Conservation (phyloP, 306 rosid species). For the Sesbania bispinosa region DNA sequence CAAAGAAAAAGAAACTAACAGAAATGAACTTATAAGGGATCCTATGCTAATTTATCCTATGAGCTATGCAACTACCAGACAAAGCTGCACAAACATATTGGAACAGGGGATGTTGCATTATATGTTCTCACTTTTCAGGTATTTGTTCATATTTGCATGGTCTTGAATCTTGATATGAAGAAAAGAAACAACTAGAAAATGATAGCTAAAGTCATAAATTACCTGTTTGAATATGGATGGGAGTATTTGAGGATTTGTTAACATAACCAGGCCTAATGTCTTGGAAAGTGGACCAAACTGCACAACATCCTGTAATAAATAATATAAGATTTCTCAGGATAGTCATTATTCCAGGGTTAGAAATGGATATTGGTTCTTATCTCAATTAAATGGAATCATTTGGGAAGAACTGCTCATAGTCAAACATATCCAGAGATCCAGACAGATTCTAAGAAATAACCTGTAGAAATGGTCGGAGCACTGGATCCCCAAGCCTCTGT, state of each 20-base stretch:
- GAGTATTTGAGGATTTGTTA: slow-evolving; percentile 76
- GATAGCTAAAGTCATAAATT: slow-evolving; percentile 17
- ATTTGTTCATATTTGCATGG: not conserved
- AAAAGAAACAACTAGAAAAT: not conserved
- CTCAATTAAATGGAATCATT: not conserved
- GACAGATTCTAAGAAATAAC: slow-evolving; percentile 32
- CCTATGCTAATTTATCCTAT: not conserved
- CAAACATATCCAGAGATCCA: not conserved
- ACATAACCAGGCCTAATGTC: slow-evolving; percentile 87
- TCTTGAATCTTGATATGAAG: not conserved
- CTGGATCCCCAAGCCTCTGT: slow-evolving; percentile 95
- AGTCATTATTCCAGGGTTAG: not conserved
- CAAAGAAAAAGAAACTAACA: too few relatives aligned
- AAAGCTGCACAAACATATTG: not conserved
- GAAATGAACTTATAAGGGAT: too few relatives aligned
- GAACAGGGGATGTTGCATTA: not conserved
- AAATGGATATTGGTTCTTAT: not conserved
- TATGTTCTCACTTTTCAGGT: too few relatives aligned
- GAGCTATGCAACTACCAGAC: not conserved
- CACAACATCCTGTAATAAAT: slow-evolving; percentile 75
- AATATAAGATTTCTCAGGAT: not conserved
- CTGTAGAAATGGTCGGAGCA: slow-evolving; percentile 91
- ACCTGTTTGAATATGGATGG: slow-evolving; percentile 96
- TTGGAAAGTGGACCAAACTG: slow-evolving; percentile 90
- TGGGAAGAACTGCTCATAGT: not conserved